A percentile compares a stretch with the other conserved stretches of the same genome.
Evolutionary conservation across 2,329 filamentous ascomycete genomes (phyloP).

Genomic region (Fusarium multiceps): DNA sequence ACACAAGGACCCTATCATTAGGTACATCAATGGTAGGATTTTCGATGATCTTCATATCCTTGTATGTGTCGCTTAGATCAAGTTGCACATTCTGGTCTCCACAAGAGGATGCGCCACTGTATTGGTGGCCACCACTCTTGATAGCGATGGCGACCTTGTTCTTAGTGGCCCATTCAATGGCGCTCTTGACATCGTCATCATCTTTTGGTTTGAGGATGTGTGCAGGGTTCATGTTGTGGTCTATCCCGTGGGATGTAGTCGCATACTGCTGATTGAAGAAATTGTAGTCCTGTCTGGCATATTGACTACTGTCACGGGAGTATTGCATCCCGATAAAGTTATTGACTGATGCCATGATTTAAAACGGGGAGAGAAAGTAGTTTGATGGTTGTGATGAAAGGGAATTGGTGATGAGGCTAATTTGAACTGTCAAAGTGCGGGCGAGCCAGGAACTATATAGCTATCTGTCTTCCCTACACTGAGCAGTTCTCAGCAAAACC

Average conservation of each 20-base stretch:
- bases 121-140: slow-evolving; percentile 61
- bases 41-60: slow-evolving; percentile 47
- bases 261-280: slow-evolving; percentile 56
- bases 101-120: slow-evolving; percentile 61
- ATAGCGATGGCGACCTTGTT: slow-evolving; percentile 58
- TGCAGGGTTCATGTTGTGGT: slow-evolving; percentile 57
- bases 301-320: slow-evolving; percentile 25
- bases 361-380: too few species aligned
- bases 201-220: slow-evolving; percentile 58
- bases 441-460: too few species aligned
- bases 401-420: too few species aligned
- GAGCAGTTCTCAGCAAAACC: accelerated
- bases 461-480: too few species aligned
- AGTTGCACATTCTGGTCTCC: slow-evolving; percentile 58
- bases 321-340: slow-evolving; percentile 42
- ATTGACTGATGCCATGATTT: slow-evolving; percentile 6
- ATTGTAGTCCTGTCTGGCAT: slow-evolving; percentile 20
- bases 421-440: too few species aligned
- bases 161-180: slow-evolving; percentile 55
- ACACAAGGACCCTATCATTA: slow-evolving; percentile 51
- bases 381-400: too few species aligned
- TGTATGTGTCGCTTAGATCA: slow-evolving; percentile 54
- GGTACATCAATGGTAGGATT: slow-evolving; percentile 10
- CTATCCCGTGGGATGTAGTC: slow-evolving; percentile 54
- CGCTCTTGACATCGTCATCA: slow-evolving; percentile 55